Conservation (phyloP, 345 rosid genomes). For the Lagerstroemia speciosa region DNA sequence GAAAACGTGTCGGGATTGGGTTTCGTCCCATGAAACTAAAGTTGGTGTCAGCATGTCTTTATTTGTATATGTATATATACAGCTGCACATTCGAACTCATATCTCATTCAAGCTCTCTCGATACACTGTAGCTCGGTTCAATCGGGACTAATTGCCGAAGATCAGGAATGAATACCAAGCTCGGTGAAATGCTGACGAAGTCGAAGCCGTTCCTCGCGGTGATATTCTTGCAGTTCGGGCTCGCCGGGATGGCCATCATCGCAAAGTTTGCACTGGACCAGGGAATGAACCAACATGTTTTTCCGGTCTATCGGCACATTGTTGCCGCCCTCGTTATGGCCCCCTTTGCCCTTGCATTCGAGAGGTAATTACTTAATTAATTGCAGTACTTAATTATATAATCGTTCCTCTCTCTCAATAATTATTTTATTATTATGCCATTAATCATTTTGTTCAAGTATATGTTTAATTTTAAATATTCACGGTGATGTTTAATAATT, state of each 20-base stretch:
- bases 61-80: background rate
- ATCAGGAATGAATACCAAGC: background rate
- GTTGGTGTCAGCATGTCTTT: background rate
- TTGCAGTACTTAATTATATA: no score
- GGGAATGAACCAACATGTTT: conserved; percentile 60
- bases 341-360: conserved; percentile 66
- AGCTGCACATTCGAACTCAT: background rate
- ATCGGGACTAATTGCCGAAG: no score
- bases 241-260: conserved; percentile 42
- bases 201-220: conserved; percentile 47
- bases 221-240: conserved; percentile 51
- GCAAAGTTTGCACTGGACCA: conserved; percentile 40
- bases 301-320: conserved; percentile 60
- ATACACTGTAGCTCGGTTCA: no score
- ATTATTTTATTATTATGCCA: no score
- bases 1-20: conserved; percentile 14
- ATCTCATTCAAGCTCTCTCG: background rate
- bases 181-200: background rate
- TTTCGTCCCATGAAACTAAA: background rate
- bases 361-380: no score
- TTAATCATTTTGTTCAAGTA: no score
- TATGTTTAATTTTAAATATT: no score
- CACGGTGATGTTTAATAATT: no score
- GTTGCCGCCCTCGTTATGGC: conserved; percentile 52
- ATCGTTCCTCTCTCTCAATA: no score